Percentiles rank a stretch among this genome's conserved stretches.
Evolutionary conservation across 129 eudicot species (phyloP).

Genomic region (Lactuca saligna): DNA sequence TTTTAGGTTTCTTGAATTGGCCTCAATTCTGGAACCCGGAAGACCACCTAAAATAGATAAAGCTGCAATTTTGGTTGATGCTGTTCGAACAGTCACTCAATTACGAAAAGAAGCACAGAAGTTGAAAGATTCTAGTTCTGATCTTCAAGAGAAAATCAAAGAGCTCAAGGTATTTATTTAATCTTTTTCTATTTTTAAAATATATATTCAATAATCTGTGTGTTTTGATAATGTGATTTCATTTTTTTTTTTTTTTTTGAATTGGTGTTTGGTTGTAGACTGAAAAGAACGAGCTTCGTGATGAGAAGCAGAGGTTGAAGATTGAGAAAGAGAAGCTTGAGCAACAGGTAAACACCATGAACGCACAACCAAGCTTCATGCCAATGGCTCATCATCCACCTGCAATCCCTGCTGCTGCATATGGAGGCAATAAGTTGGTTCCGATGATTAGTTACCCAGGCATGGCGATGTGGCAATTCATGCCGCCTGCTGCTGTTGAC

Average conservation of each 20-base stretch:
- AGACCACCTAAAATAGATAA: constrained; percentile 78
- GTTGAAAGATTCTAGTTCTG: constrained; percentile 63
- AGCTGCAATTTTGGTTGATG: constrained; percentile 81
- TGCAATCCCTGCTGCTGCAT: constrained; percentile 68
- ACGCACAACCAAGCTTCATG: constrained; percentile 58
- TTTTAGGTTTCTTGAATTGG: constrained; percentile 77
- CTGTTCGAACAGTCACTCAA: constrained; percentile 72
- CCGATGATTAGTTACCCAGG: constrained; percentile 89
- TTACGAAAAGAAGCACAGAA: constrained; percentile 73
- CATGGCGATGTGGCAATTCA: constrained; percentile 96
- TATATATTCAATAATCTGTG: neutral
- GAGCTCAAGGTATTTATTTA: constrained; percentile 54
- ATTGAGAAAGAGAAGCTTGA: constrained; percentile 80
- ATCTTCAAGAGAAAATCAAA: constrained; percentile 79
- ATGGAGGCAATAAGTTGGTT: constrained; percentile 56
- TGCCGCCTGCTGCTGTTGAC: constrained; percentile 91
- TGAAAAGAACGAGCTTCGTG: constrained; percentile 86
- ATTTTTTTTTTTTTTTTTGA: constrained; percentile 5
- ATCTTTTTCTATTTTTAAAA: neutral
- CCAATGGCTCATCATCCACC: constrained; percentile 31
- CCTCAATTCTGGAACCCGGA: constrained; percentile 79
- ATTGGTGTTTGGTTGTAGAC: constrained; percentile 30
- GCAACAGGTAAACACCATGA: constrained; percentile 57
- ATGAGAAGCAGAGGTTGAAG: constrained; percentile 86
- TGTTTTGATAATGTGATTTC: constrained; percentile 4